Evolutionary conservation across 2,329 filamentous ascomycete genomes (phyloP), one percentile per base, ranked within the genome.

Genomic region (Claviceps capensis): DNA sequence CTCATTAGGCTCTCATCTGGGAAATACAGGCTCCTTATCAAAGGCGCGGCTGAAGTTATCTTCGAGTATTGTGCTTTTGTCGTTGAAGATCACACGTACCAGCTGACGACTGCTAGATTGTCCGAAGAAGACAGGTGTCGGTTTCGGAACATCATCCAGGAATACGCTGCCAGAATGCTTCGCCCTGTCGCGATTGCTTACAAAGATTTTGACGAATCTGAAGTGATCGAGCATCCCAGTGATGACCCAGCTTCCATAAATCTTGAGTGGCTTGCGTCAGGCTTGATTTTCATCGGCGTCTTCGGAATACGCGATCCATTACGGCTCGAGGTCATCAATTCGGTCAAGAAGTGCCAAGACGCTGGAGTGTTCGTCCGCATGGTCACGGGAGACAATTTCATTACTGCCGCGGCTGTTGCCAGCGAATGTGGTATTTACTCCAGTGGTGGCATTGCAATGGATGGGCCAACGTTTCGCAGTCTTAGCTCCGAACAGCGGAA

Each of bases 111-210:
- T 5, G 59, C 55, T 2, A 57, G 62, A 2, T 56, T 70, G 2
- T 61, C 61, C 1, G 62, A 65, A n/a, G 59, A 63, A 1, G 61
- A 63, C n/a, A 61, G 65, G 4, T 56, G 57, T 19, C 62, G 61
- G 42, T 60, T 69, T 17, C 58, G 62, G n/a, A 59, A 57, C 16
- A 66, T 64, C 1, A 70, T 70, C 8, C 58, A 65, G 9, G 61
- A 62, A 13, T 88, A 87, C 60, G 85, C 85, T 1, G 77, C 76
- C 6, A 76, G 80, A 8, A 85, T 84, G 52, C 75, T 91, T 13
- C 81, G 86, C 47, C 88, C 85, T 0, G 88, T 91, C 51, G 85
- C 79, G 17, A 73, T 90, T 56, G 75, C 86, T 4, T 89, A 86
- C 65, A 77, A 79, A 46, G 87, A 93, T 57, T 88, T 86, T 54